Base-by-base conservation (phyloP, 1,284 basidiomycete species). In the Gomphus bonarii region DNA sequence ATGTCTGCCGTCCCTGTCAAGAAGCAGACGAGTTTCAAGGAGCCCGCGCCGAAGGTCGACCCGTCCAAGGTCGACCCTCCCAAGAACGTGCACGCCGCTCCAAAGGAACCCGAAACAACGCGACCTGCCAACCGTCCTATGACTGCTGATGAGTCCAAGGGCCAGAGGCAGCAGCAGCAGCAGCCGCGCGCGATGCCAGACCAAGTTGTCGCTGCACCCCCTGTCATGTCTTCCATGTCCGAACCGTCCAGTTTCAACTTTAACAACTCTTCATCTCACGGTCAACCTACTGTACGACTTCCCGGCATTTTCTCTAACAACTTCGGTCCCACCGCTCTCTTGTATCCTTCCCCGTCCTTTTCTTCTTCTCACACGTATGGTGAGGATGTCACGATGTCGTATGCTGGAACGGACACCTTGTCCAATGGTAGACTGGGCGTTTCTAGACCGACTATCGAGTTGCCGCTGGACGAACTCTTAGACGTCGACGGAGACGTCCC, bases 391-490 rank as follows among this genome's bases (percentile, higher is more conserved):
- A 75, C 72, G 64, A 66, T 72, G 61, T 73, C 74, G 59, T 57
- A 62, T 54, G 62, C 60, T 54, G 71, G 73, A 38, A 79, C 88
- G 65, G 77, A 76, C 68, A 80, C 88, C 60, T 67, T 77, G 12
- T 50, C 57, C 28, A 57, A 61, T 55, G 62, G 60, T 49, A 71
- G 74, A 38, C 79, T 89, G 65, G 77, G 77, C 68, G 81, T 90
- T 60, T 67, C 77, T 16, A 80, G 86, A 11, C 88, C 88, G 0
- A 89, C 86, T 35, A 88, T 89, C 63, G 86, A 89, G 66, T 78
- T 90, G 33, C 82, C 83, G 9, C 77, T 90, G 25, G 87, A 90
- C 61, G 86, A 90, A 61, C 74, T 90, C 58, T 76, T 90, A 61
- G 62, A 65, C 22, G 66, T 70, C 25, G 57, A 58, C 9, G 49